Evolutionary conservation across 768 basidiomycete species (phyloP), one percentile per base, ranked within the genome.

Genomic region (Amanita pseudoporphyria): DNA sequence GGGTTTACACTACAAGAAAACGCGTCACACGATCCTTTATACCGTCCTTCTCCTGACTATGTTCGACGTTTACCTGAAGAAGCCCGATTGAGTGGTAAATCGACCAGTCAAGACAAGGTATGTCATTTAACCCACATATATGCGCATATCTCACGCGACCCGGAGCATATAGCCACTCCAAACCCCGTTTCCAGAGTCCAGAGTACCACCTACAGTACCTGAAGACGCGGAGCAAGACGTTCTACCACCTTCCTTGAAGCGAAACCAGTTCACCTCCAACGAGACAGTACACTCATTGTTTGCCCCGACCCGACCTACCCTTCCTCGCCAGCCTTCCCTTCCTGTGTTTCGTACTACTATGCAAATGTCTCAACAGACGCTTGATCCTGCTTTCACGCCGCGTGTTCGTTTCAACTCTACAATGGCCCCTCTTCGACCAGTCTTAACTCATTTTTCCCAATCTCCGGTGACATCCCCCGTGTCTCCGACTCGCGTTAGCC

Each of bases 291-390:
- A 35, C 31, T 14, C 43, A 10, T 42, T 40, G 5, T n/a, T 42
- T 10, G 1, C 33, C n/a, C 41, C 4, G 3, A 3, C 32, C 30
- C 49, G 41, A 6, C 40, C 26, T n/a, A n/a, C 49, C 5, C 28
- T 50, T 28, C 21, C 32, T 14, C 49, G 49, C 9, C 40, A 50
- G 26, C 49, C 49, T 35, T 50, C 49, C 35, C 49, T 50, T 18
- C 49, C 49, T 3, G 31, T 43, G 5, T 30, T 50, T 18, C 30
- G 49, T 18, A 31, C 40, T 5, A 42, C 40, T 16, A 13, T 26
- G 3, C 35, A 21, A 21, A 5, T 22, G 9, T 38, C 46, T 38
- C 36, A 28, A 1, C 47, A 49, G 30, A 13, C 39, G 2, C 33
- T 26, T 21, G 32, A 22, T 24, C 18, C 31, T 5, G 9, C 12